A percentile compares a stretch with the other conserved stretches of the same genome.
Evolutionary conservation across 1,284 basidiomycete species (phyloP).

Genomic region (Moesziomyces parantarcticus): DNA sequence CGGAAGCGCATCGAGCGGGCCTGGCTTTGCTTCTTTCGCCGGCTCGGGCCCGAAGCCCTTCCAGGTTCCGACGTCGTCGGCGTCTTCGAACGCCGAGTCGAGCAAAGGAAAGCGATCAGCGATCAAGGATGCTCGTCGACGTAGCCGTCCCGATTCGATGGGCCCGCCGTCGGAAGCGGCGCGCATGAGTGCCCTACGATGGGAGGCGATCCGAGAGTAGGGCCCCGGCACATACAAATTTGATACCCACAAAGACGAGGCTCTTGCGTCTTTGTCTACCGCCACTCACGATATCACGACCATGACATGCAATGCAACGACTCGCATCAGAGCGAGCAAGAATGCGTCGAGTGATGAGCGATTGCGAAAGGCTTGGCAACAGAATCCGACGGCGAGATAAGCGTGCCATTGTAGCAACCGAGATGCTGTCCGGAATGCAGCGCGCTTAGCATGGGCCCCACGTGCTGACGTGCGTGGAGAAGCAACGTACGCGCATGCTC

Average conservation of each 20-base stretch:
- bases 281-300: too few relatives aligned
- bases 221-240: not conserved
- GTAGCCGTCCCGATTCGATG: constrained; percentile 45
- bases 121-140: constrained; percentile 22
- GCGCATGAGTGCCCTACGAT: constrained; percentile 30
- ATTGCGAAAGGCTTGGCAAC: too few relatives aligned
- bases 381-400: too few relatives aligned
- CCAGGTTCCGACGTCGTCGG: constrained; percentile 16
- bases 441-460: too few relatives aligned
- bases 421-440: too few relatives aligned
- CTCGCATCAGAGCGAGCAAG: too few relatives aligned
- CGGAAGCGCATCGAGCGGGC: constrained; percentile 6
- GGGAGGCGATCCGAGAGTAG: constrained; percentile 48
- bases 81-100: constrained; percentile 17
- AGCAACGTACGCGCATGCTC: too few relatives aligned
- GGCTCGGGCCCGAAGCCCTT: constrained; percentile 27
- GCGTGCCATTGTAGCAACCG: too few relatives aligned
- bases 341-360: too few relatives aligned
- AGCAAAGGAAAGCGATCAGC: constrained; percentile 33
- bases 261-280: not conserved
- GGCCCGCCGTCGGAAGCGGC: constrained; percentile 48
- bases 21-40: constrained; percentile 25
- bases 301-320: too few relatives aligned
- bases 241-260: constrained; percentile 3
- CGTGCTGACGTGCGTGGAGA: too few relatives aligned